Evolutionary conservation across 2,329 filamentous ascomycete genomes (phyloP).

Genomic region (Beauveria australis): DNA sequence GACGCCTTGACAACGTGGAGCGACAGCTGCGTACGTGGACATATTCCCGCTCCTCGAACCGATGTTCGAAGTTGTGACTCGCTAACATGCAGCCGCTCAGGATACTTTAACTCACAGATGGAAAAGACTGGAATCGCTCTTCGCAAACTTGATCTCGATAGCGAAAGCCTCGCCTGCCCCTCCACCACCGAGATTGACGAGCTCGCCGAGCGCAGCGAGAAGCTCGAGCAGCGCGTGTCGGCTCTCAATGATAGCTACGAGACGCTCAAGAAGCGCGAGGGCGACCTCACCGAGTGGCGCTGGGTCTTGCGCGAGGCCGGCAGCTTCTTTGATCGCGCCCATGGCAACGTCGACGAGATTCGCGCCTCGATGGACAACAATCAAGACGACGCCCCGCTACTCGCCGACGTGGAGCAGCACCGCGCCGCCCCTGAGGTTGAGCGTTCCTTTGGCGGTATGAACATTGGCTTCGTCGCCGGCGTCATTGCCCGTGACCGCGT

Average conservation of each 20-base stretch:
- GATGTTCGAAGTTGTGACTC: background rate
- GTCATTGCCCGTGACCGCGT: conserved; percentile 91
- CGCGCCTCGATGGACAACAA: conserved; percentile 68
- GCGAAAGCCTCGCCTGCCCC: conserved; percentile 76
- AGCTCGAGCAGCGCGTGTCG: conserved; percentile 81
- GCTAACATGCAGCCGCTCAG: conserved; percentile 36
- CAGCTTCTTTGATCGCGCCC: conserved; percentile 92
- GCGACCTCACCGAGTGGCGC: conserved; percentile 95
- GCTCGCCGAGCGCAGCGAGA: conserved; percentile 84
- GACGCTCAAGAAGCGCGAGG: conserved; percentile 93
- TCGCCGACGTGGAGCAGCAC: conserved; percentile 87
- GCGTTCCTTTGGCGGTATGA: conserved; percentile 91
- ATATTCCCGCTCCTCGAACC: conserved; percentile 5
- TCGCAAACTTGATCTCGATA: conserved; percentile 84
- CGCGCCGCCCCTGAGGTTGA: conserved; percentile 59
- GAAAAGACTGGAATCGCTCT: conserved; percentile 83
- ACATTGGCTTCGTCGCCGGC: conserved; percentile 96
- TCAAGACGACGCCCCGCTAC: conserved; percentile 77
- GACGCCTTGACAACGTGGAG: conserved; percentile 95
- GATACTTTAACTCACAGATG: conserved; percentile 94
- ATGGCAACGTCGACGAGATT: conserved; percentile 95
- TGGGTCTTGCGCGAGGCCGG: conserved; percentile 96
- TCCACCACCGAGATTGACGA: conserved; percentile 95
- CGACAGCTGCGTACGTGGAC: conserved; percentile 76
- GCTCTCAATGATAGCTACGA: conserved; percentile 98